phyloP scores from a whole-genome alignment of 495 filamentous ascomycete genomes.

The Terfezia boudieri region DNA sequence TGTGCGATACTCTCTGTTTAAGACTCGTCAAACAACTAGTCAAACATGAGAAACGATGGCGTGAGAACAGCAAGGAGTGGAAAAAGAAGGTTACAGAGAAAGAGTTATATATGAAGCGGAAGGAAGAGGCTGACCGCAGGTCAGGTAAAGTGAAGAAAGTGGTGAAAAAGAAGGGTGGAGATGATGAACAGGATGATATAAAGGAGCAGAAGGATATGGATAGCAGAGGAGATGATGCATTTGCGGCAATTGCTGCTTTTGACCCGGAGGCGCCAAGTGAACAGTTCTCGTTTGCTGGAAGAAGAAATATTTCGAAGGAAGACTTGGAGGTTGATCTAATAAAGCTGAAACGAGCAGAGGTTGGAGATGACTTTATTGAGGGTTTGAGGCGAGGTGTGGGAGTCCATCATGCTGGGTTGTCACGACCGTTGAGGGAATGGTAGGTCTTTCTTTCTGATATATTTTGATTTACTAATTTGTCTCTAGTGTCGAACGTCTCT shows the following conservation, averaged over 20 bases:
- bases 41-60: constrained; percentile 32
- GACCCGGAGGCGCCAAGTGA: constrained; percentile 38
- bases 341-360: constrained; percentile 24
- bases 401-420: constrained; percentile 60
- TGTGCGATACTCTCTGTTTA: constrained; percentile 35
- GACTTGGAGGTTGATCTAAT: constrained; percentile 31
- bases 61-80: constrained; percentile 34
- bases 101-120: constrained; percentile 26
- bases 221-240: neutral
- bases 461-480: constrained; percentile 2
- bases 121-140: constrained; percentile 15
- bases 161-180: constrained; percentile 14
- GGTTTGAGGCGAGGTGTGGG: constrained; percentile 44
- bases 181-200: neutral
- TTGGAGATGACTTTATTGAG: constrained; percentile 28
- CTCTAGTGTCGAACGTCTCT: constrained; percentile 41
- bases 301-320: constrained; percentile 26
- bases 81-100: constrained; percentile 29
- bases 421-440: constrained; percentile 47
- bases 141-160: constrained; percentile 14
- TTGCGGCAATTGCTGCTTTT: constrained; percentile 28
- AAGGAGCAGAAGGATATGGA: neutral
- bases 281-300: constrained; percentile 43
- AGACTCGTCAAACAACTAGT: constrained; percentile 28
- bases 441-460: constrained; percentile 8